Conservation (phyloP, 2,329 filamentous ascomycete genomes). For the Curvularia lunata region DNA sequence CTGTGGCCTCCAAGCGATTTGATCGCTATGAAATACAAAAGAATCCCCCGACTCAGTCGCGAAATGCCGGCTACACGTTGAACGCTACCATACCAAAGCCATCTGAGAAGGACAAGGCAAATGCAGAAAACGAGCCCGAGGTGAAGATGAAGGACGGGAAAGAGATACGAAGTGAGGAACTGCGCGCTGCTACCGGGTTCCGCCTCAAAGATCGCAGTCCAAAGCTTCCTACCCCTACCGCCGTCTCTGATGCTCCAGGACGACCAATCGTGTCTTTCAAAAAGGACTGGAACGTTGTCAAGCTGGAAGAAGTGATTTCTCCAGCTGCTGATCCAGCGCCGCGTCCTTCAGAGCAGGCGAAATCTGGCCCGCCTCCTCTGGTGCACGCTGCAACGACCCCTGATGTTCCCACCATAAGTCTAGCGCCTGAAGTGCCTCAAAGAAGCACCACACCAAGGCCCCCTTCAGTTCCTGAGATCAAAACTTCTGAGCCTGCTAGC, state of each 20-base stretch:
- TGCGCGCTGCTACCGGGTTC: conserved; percentile 89
- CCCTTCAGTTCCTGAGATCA: conserved; percentile 43
- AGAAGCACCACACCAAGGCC: conserved; percentile 22
- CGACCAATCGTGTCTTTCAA: conserved; percentile 98
- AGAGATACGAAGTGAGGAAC: conserved; percentile 85
- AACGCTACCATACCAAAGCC: conserved; percentile 59
- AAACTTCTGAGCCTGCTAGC: conserved; percentile 57
- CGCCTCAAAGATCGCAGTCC: conserved; percentile 82
- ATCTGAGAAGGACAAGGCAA: conserved; percentile 33
- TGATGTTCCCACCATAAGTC: conserved; percentile 58
- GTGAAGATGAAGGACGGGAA: conserved; percentile 75
- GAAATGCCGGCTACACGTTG: conserved; percentile 78
- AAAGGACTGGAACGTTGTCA: conserved; percentile 77
- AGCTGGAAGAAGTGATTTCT: conserved; percentile 64
- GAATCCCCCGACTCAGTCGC: conserved; percentile 82
- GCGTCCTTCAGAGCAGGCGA: conserved; percentile 25
- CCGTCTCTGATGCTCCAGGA: conserved; percentile 87
- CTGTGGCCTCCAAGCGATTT: conserved; percentile 51
- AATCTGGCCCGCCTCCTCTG: conserved; percentile 35
- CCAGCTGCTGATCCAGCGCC: conserved; percentile 29
- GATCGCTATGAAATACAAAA: conserved; percentile 76
- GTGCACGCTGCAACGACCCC: conserved; percentile 52
- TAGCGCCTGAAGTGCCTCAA: conserved; percentile 48
- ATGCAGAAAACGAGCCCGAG: conserved; percentile 42
- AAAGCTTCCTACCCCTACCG: conserved; percentile 85